Evolutionary conservation across 2,329 filamentous ascomycete genomes (phyloP).

Genomic region (Pseudogymnoascus sp.): DNA sequence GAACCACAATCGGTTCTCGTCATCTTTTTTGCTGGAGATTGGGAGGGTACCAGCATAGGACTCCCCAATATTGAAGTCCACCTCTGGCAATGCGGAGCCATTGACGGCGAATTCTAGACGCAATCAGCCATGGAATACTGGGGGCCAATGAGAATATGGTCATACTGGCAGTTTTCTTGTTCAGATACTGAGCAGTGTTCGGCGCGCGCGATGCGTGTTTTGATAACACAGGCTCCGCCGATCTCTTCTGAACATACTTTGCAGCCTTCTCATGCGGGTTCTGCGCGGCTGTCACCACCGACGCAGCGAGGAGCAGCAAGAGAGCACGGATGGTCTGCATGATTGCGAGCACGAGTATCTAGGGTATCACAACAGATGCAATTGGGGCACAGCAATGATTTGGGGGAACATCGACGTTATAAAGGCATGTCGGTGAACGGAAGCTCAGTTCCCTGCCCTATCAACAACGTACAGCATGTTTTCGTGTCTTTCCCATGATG

Average conservation of each 20-base stretch:
- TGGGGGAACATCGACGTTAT: neutral
- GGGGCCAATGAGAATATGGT: neutral
- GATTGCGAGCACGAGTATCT: neutral
- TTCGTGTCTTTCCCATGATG: neutral
- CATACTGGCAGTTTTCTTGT: conserved; percentile 17
- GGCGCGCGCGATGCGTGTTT: conserved; percentile 12
- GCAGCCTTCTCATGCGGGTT: conserved; percentile 16
- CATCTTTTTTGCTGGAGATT: conserved; percentile 41
- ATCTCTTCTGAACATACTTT: conserved; percentile 15
- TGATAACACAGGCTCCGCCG: conserved; percentile 9
- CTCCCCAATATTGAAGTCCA: conserved; percentile 27
- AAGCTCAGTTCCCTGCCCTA: neutral
- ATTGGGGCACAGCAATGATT: neutral
- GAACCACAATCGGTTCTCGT: conserved; percentile 42
- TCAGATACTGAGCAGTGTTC: conserved; percentile 17
- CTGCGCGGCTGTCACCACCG: conserved; percentile 31
- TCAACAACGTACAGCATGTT: neutral
- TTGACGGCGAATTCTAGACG: conserved; percentile 24
- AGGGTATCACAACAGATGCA: neutral
- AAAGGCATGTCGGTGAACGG: neutral
- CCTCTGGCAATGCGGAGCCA: conserved; percentile 23
- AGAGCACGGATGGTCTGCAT: neutral
- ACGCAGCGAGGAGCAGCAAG: conserved; percentile 13
- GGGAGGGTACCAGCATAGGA: conserved; percentile 38
- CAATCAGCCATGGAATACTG: neutral